Base-by-base conservation (phyloP, 2,329 filamentous ascomycete species). In the Fusarium domesticum region DNA sequence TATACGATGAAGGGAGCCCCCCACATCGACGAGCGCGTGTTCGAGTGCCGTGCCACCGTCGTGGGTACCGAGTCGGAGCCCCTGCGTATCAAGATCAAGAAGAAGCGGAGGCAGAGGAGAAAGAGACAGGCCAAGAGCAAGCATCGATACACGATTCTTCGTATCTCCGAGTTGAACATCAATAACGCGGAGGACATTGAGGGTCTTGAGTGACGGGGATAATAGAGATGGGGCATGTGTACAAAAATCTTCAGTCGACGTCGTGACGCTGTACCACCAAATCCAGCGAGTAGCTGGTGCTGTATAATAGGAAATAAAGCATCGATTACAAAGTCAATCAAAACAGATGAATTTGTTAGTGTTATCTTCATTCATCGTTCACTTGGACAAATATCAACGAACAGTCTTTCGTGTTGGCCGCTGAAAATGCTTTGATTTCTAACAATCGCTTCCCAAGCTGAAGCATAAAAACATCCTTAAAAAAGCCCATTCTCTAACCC, bases 111-210 rank as follows among this genome's bases (percentile, higher is more conserved):
- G 61, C 85, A 85, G 67, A 74, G 88, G 62, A 77, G 85, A 63
- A 77, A 80, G 38, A 89, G 83, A 74, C 81, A 78, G 47, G 85
- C 93, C 8, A 85, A 78, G 72, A 96, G 89, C 75, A 96, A 98
- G 78, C 89, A 95, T 65, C 78, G 81, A 61, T 96, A 87, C 68
- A 98, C 93, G 3, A 80, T 96, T 17, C 64, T 98, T 68, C 78
- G 84, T 62, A 86, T 98, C 53, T 85, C 86, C 63, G 88, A 97
- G 69, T 64, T 97, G 51, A 84, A 79, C 63, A 76, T 95, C 45
- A 74, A 75, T 54, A 62, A 58, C 17, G 50, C 65, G 37, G 70
- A 70, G 37, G 69, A 74, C 39, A 60, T 73, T 39, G 67, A 43
- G 38, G 38, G 34, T 45, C 46, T 34, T 41, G 39, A 43, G 50